These are phyloP conservation scores for Cutaneotrichosporon curvatum DNA, from an alignment of 1,284 basidiomycete species.

Conservation along the genomic window DNA sequence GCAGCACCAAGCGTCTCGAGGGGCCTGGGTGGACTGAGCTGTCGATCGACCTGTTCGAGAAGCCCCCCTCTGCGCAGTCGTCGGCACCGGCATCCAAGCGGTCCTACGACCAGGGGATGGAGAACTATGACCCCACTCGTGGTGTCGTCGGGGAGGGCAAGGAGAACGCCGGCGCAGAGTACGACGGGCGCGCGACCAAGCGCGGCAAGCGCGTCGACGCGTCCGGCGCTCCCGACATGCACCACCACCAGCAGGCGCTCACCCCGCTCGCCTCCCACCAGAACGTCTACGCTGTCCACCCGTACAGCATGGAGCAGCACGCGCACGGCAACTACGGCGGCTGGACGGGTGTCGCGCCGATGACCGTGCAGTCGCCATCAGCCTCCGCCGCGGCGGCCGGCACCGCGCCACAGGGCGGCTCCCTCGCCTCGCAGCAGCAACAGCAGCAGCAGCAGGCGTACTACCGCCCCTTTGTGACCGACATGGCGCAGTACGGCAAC, in stretches of 20 bases:
- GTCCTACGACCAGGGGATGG: slow-evolving; percentile 1
- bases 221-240: slow-evolving; percentile 2
- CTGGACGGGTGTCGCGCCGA: slow-evolving; percentile 10
- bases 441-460: slow-evolving; percentile 11
- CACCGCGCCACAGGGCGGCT: background rate
- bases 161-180: slow-evolving; percentile 16
- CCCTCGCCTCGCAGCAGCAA: too few relatives aligned
- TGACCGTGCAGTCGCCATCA: slow-evolving; percentile 2
- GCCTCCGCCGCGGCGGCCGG: background rate
- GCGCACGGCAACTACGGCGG: slow-evolving; percentile 7
- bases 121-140: slow-evolving; percentile 9
- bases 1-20: too few relatives aligned
- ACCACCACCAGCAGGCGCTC: slow-evolving; percentile 4
- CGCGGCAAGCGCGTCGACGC: slow-evolving; percentile 12
- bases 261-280: slow-evolving; percentile 14
- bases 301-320: slow-evolving; percentile 6
- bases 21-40: slow-evolving; percentile 10
- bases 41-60: slow-evolving; percentile 18
- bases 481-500: slow-evolving; percentile 4
- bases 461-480: slow-evolving; percentile 9
- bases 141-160: slow-evolving; percentile 7
- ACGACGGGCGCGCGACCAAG: slow-evolving; percentile 9
- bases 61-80: slow-evolving; percentile 19
- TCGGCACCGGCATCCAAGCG: slow-evolving; percentile 13
- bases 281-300: slow-evolving; percentile 18